Percentiles rank a stretch among this genome's conserved stretches.
Evolutionary conservation across 2,329 filamentous ascomycete species (phyloP).

Genomic region (Dactylonectria macrodidyma): DNA sequence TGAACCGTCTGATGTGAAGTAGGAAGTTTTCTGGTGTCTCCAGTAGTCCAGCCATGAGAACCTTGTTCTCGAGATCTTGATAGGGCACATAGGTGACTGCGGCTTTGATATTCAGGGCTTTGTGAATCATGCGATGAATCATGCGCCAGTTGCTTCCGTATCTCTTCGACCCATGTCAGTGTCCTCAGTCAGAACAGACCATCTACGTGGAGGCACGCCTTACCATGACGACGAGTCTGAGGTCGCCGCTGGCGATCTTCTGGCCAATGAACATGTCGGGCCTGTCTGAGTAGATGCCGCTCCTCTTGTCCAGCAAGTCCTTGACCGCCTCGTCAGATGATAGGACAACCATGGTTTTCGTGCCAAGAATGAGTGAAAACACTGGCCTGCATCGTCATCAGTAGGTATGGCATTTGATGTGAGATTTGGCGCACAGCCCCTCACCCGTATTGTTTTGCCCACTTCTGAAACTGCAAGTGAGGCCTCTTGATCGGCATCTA

Average conservation of each 20-base stretch:
- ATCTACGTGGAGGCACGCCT: neutral
- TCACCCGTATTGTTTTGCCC: constrained; percentile 18
- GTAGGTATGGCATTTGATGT: neutral
- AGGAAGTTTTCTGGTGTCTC: constrained; percentile 58
- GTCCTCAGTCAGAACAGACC: too few relatives aligned
- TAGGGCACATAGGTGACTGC: constrained; percentile 58
- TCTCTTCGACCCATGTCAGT: neutral
- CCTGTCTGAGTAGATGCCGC: constrained; percentile 18
- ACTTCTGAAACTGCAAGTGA: constrained; percentile 17
- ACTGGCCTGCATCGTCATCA: constrained; percentile 3
- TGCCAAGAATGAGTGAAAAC: constrained; percentile 26
- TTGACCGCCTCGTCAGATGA: constrained; percentile 17
- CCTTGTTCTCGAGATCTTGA: constrained; percentile 60
- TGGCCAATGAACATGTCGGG: constrained; percentile 28
- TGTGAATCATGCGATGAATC: constrained; percentile 53
- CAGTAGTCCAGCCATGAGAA: constrained; percentile 57
- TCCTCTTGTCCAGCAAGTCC: constrained; percentile 18
- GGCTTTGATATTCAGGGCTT: constrained; percentile 55
- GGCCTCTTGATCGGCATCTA: constrained; percentile 12
- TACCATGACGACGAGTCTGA: constrained; percentile 22
- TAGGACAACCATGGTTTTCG: constrained; percentile 19
- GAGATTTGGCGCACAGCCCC: neutral
- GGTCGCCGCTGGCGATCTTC: constrained; percentile 20
- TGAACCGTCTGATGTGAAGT: constrained; percentile 63
- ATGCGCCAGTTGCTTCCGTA: constrained; percentile 29